These are phyloP conservation scores for Aureobasidium mangrovei DNA, from an alignment of 2,329 filamentous ascomycete species.

Conservation along the genomic window DNA sequence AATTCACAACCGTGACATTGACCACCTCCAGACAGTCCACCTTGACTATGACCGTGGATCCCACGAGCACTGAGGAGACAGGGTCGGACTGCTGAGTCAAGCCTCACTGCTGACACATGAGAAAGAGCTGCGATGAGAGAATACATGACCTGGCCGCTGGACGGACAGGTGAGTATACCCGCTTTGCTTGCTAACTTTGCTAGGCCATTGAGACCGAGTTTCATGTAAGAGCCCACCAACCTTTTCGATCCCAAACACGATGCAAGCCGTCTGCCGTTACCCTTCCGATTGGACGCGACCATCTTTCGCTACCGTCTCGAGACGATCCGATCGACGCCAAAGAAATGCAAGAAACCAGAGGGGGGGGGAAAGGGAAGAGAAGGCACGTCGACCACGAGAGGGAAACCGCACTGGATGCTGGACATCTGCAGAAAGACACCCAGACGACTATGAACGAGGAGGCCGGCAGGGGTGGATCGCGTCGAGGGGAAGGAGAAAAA, in stretches of 20 bases:
- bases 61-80: slow-evolving; percentile 2
- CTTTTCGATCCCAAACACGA: background rate
- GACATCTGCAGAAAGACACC: background rate
- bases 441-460: background rate
- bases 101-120: too few relatives aligned
- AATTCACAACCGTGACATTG: background rate
- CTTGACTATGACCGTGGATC: background rate
- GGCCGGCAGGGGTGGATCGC: background rate
- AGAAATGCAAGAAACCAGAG: too few relatives aligned
- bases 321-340: background rate
- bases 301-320: background rate
- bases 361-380: too few relatives aligned
- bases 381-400: too few relatives aligned
- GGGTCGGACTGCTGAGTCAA: background rate
- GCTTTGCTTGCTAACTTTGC: background rate
- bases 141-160: background rate
- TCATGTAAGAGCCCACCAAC: slow-evolving; percentile 10
- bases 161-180: slow-evolving; percentile 7
- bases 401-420: too few relatives aligned
- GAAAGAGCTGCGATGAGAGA: background rate
- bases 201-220: slow-evolving; percentile 10
- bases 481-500: background rate
- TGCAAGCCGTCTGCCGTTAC: background rate
- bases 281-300: background rate
- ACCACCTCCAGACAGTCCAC: slow-evolving; percentile 1